These are phyloP conservation scores for Cenchrus purpureus DNA, from an alignment of 176 grass and related monocot species.

Conservation along the genomic window DNA sequence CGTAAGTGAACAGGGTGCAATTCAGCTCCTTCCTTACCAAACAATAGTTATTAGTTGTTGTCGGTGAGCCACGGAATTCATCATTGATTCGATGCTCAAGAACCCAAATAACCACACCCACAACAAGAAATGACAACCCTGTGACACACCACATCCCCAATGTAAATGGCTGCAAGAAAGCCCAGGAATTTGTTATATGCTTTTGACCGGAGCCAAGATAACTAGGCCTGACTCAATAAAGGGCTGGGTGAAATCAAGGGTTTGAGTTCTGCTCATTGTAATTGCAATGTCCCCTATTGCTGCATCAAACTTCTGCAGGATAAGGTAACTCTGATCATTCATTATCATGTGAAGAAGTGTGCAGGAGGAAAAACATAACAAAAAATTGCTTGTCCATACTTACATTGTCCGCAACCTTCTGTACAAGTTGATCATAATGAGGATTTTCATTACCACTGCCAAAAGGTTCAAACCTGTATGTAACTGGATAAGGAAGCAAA, in stretches of 20 bases:
- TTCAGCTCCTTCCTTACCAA: conserved; percentile 62
- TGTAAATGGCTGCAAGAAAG: conserved; percentile 90
- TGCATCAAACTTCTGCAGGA: conserved; percentile 75
- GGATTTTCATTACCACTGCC: conserved; percentile 75
- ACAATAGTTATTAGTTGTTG: conserved; percentile 82
- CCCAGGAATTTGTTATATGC: conserved; percentile 73
- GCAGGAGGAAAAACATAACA: background rate
- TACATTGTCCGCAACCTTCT: conserved; percentile 79
- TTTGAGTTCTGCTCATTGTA: conserved; percentile 68
- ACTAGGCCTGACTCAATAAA: conserved; percentile 90
- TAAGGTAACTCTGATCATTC: conserved; percentile 31
- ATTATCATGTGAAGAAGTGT: conserved; percentile 35
- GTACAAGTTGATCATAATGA: conserved; percentile 58
- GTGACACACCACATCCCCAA: conserved; percentile 88
- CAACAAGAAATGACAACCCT: conserved; percentile 70
- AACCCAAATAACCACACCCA: conserved; percentile 88
- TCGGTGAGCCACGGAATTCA: conserved; percentile 84
- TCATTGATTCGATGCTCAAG: conserved; percentile 97
- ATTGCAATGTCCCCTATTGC: conserved; percentile 85
- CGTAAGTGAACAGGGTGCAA: background rate
- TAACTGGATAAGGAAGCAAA: conserved; percentile 93
- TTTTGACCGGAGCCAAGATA: conserved; percentile 78
- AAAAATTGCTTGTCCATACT: conserved; percentile 36
- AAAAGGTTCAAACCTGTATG: conserved; percentile 75
- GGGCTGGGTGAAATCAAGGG: conserved; percentile 85